These are phyloP conservation scores for Dimargaris cristalligena DNA, from an alignment of 192 early-diverging fungal species.

Conservation along the genomic window DNA sequence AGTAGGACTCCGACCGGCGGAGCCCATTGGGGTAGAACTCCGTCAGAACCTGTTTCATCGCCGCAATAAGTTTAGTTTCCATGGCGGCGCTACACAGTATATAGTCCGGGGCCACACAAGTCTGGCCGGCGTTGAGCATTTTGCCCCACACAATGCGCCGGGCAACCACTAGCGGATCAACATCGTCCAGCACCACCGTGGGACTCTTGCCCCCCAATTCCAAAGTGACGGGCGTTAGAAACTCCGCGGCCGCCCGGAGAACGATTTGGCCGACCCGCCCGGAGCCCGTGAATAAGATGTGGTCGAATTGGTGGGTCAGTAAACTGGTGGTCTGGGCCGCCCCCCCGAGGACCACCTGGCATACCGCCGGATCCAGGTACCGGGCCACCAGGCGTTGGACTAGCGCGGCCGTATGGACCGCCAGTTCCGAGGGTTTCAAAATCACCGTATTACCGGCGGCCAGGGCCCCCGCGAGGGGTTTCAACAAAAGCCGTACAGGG, in stretches of 20 bases:
- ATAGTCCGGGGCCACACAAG: conserved; percentile 79
- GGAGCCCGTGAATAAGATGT: conserved; percentile 88
- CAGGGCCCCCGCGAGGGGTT: conserved; percentile 65
- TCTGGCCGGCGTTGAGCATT: conserved; percentile 76
- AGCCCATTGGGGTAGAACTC: conserved; percentile 34
- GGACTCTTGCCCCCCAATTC: conserved; percentile 90
- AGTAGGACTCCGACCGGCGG: conserved; percentile 30
- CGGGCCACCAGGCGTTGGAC: conserved; percentile 44
- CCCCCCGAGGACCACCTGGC: conserved; percentile 59
- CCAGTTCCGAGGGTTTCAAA: conserved; percentile 77
- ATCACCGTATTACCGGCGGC: conserved; percentile 76
- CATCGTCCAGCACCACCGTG: conserved; percentile 43
- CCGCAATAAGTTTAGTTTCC: conserved; percentile 36
- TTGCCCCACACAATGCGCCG: conserved; percentile 70
- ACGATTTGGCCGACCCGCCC: conserved; percentile 63
- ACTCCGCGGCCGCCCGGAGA: conserved; percentile 65
- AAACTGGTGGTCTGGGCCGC: conserved; percentile 53
- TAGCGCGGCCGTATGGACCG: conserved; percentile 41
- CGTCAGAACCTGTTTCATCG: conserved; percentile 24
- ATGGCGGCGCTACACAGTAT: conserved; percentile 45
- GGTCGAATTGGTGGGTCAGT: conserved; percentile 66
- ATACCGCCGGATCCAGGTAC: conserved; percentile 51
- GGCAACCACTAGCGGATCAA: conserved; percentile 42
- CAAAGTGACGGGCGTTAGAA: conserved; percentile 74
- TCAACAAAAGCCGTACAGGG: conserved; percentile 42